phyloP scores from a whole-genome alignment of 495 filamentous ascomycete genomes.

The Penicillium paxilli region DNA sequence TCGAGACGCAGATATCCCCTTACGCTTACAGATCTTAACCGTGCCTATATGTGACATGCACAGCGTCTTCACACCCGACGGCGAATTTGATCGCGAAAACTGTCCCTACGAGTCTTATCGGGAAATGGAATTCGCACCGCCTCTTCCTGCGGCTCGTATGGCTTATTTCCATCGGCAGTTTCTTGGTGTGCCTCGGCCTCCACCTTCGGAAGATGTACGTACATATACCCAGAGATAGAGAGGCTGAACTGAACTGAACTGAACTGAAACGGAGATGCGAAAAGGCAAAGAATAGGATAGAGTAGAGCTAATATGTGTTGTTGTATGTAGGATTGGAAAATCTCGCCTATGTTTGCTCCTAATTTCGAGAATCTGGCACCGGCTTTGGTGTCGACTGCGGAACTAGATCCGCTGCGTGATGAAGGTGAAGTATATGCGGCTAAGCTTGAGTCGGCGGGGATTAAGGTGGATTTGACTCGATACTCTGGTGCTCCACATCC shows the following conservation, averaged over 20 bases:
- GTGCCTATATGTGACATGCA: conserved; percentile 41
- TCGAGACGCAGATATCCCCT: conserved; percentile 33
- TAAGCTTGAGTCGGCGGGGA: conserved; percentile 39
- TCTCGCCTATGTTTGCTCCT: conserved; percentile 36
- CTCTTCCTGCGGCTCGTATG: conserved; percentile 37
- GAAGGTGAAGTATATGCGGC: conserved; percentile 47
- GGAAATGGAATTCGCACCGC: conserved; percentile 40
- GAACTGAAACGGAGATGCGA: too few relatives aligned
- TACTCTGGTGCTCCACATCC: conserved; percentile 37
- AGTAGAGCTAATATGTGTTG: background rate
- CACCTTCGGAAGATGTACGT: conserved; percentile 30
- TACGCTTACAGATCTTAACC: conserved; percentile 35
- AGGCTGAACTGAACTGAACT: too few relatives aligned
- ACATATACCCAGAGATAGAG: too few relatives aligned
- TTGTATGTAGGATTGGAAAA: conserved; percentile 37
- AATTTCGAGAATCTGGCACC: conserved; percentile 39
- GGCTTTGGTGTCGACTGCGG: conserved; percentile 45
- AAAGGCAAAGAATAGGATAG: background rate
- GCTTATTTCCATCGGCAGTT: conserved; percentile 41
- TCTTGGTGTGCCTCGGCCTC: conserved; percentile 35
- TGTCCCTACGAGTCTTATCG: conserved; percentile 40
- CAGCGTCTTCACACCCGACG: conserved; percentile 32
- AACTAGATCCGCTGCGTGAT: conserved; percentile 47
- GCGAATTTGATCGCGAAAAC: conserved; percentile 33
- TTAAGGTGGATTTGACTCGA: conserved; percentile 31